A percentile compares a stretch with the other conserved stretches of the same genome.
These are phyloP conservation scores for Pseudognaphalium luteoalbum DNA, from an alignment of 129 eudicot species.

Conservation along the genomic window DNA sequence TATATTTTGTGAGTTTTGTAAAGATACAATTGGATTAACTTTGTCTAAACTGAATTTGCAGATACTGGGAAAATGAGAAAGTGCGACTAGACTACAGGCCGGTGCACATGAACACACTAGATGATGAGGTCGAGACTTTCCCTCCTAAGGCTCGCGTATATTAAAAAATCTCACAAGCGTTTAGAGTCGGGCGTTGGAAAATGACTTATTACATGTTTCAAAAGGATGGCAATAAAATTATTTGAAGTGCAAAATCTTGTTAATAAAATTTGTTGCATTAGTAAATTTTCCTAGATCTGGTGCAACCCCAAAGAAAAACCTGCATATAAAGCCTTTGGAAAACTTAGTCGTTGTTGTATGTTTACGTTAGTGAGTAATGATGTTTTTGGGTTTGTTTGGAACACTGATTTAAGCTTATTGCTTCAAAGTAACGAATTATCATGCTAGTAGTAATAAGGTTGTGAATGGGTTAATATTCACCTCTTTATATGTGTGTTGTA, in stretches of 20 bases:
- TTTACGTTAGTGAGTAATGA: slow-evolving; percentile 12
- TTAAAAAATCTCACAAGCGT: slow-evolving; percentile 23
- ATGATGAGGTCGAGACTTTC: slow-evolving; percentile 79
- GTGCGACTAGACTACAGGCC: slow-evolving; percentile 86
- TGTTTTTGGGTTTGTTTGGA: slow-evolving; percentile 9
- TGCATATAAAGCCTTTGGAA: slow-evolving; percentile 32
- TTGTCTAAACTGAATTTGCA: slow-evolving; percentile 31
- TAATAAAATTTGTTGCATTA: slow-evolving; percentile 44
- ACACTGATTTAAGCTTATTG: slow-evolving; percentile 16
- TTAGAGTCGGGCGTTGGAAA: neutral
- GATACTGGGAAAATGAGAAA: slow-evolving; percentile 88
- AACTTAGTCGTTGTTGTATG: slow-evolving; percentile 26
- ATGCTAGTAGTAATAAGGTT: slow-evolving; percentile 11
- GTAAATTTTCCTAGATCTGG: slow-evolving; percentile 22
- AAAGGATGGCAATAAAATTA: slow-evolving; percentile 31
- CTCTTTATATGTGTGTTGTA: neutral
- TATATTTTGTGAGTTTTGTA: neutral
- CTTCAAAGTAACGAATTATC: neutral
- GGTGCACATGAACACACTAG: slow-evolving; percentile 92
- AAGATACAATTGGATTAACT: neutral
- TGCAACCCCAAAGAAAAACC: slow-evolving; percentile 37
- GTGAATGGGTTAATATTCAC: neutral
- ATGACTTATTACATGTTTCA: slow-evolving; percentile 4
- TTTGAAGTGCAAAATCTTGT: slow-evolving; percentile 32
- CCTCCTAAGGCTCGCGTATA: slow-evolving; percentile 96